A percentile compares a stretch with the other conserved stretches of the same genome.
phyloP scores from a whole-genome alignment of 2,329 filamentous ascomycete genomes.

The Calcarisporium arbuscula region DNA sequence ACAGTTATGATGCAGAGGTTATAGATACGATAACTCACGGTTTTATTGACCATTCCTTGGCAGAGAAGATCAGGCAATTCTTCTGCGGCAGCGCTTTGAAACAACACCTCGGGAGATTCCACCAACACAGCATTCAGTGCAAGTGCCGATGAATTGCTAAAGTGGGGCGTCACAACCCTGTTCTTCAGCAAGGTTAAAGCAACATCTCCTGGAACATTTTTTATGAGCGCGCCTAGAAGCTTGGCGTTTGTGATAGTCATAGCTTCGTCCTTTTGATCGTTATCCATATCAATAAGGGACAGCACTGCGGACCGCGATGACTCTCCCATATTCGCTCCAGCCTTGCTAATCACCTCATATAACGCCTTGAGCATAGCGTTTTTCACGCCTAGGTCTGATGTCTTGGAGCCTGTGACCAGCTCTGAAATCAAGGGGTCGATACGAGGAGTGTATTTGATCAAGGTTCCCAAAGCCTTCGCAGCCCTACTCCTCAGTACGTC shows the following conservation, averaged over 20 bases:
- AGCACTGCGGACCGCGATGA: conserved; percentile 80
- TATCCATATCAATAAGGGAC: conserved; percentile 78
- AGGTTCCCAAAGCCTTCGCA: conserved; percentile 85
- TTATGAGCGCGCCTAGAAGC: conserved; percentile 82
- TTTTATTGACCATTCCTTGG: conserved; percentile 71
- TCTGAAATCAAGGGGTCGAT: conserved; percentile 91
- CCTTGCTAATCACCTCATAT: conserved; percentile 94
- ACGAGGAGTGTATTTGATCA: conserved; percentile 92
- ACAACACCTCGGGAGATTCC: conserved; percentile 67
- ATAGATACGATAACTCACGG: conserved; percentile 46
- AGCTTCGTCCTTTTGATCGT: conserved; percentile 64
- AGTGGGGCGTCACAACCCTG: conserved; percentile 71
- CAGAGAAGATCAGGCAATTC: conserved; percentile 73
- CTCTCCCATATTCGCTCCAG: conserved; percentile 91
- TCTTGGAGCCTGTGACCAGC: conserved; percentile 92
- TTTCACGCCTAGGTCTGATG: conserved; percentile 73
- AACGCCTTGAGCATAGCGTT: conserved; percentile 96
- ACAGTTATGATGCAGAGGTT: no score
- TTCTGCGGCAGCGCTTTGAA: conserved; percentile 58
- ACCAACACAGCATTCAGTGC: conserved; percentile 83
- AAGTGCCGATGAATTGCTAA: conserved; percentile 73
- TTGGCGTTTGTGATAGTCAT: conserved; percentile 89
- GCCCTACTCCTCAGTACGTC: conserved; percentile 81
- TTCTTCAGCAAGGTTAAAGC: conserved; percentile 56
- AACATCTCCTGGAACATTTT: conserved; percentile 70